These are phyloP conservation scores for Cercospora sesami DNA, from an alignment of 2,329 filamentous ascomycete species.

Conservation along the genomic window DNA sequence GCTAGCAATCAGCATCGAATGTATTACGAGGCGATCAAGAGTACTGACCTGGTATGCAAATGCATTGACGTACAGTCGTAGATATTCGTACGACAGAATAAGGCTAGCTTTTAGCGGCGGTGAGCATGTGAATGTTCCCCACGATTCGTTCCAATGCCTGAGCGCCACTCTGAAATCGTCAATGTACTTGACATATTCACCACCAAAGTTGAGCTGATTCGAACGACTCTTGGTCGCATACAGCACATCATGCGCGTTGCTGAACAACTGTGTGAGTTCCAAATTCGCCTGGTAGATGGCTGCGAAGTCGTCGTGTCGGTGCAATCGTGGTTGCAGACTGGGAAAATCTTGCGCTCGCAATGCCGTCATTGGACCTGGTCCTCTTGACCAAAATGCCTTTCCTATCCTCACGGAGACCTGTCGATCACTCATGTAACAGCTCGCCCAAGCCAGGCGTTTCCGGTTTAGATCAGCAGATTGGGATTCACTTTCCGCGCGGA, in stretches of 20 bases:
- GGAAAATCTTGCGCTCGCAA: conserved; percentile 38
- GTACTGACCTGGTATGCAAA: conserved; percentile 59
- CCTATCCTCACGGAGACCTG: conserved; percentile 39
- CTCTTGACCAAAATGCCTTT: conserved; percentile 40
- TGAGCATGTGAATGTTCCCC: conserved; percentile 43
- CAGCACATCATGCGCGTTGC: conserved; percentile 39
- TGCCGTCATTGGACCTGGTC: conserved; percentile 38
- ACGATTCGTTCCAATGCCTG: conserved; percentile 37
- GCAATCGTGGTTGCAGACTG: conserved; percentile 31
- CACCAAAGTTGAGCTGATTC: conserved; percentile 38
- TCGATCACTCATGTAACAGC: conserved; percentile 39
- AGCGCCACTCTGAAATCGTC: conserved; percentile 39
- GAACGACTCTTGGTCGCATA: conserved; percentile 39
- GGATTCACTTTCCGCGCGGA: conserved; percentile 34
- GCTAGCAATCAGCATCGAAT: background rate
- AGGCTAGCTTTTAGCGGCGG: conserved; percentile 60
- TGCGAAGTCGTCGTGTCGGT: conserved; percentile 36
- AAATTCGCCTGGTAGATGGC: conserved; percentile 39
- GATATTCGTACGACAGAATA: conserved; percentile 63
- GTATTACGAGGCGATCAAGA: too few species aligned
- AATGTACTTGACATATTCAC: conserved; percentile 41
- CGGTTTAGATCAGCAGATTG: conserved; percentile 36
- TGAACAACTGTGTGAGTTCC: conserved; percentile 40
- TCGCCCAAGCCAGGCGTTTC: conserved; percentile 38
- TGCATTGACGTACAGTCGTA: conserved; percentile 65